Conservation (phyloP, 306 rosid species). For the Ziziphus jujuba region DNA sequence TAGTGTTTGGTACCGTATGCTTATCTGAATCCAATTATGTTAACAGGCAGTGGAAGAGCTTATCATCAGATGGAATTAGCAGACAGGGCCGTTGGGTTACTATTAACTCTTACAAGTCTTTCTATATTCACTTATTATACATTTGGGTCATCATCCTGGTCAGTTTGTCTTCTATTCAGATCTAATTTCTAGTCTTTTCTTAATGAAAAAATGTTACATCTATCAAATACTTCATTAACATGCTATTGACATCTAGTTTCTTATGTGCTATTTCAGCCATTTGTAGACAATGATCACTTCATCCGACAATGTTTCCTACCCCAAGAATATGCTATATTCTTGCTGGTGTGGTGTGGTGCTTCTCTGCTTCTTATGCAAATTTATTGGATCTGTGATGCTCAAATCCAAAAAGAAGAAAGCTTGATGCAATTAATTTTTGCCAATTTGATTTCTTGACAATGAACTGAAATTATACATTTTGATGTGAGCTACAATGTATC, state of each 20-base stretch:
- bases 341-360: conserved; percentile 75
- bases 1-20: conserved; percentile 7
- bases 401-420: conserved; percentile 92
- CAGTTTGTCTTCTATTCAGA: conserved; percentile 22
- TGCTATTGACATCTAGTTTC: background rate
- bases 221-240: conserved; percentile 5
- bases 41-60: conserved; percentile 42
- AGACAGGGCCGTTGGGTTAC: conserved; percentile 82
- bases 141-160: conserved; percentile 95
- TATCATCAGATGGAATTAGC: conserved; percentile 67
- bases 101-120: conserved; percentile 68
- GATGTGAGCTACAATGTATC: no score
- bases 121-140: conserved; percentile 84
- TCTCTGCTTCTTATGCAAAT: conserved; percentile 70
- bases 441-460: background rate
- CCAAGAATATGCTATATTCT: conserved; percentile 81
- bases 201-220: background rate
- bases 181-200: conserved; percentile 1
- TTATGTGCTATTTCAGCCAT: conserved; percentile 71
- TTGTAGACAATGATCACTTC: conserved; percentile 86
- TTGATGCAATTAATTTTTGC: conserved; percentile 16
- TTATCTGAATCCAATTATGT: conserved; percentile 21
- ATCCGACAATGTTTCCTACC: conserved; percentile 82
- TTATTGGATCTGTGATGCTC: conserved; percentile 83
- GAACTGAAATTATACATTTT: no score